Percentiles rank a stretch among this genome's conserved stretches.
These are phyloP conservation scores for Fusarium sp. DNA, from an alignment of 2,329 filamentous ascomycete species.

Conservation along the genomic window DNA sequence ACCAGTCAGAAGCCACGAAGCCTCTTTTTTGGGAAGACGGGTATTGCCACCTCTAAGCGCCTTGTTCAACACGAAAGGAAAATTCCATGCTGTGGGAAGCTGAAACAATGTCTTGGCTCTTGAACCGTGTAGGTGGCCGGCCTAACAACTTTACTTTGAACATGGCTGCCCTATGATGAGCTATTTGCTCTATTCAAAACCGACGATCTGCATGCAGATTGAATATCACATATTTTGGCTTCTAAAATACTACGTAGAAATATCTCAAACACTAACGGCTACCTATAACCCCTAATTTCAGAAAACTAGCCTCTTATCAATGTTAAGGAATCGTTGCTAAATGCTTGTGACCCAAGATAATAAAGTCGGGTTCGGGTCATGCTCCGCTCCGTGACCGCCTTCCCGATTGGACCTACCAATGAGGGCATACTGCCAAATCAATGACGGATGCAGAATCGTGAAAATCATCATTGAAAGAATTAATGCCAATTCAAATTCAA, in stretches of 20 bases:
- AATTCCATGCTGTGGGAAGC: conserved; percentile 22
- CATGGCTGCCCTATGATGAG: background rate
- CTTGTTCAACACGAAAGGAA: conserved; percentile 1
- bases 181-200: background rate
- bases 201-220: background rate
- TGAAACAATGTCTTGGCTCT: conserved; percentile 27
- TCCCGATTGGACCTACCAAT: conserved; percentile 22
- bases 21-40: conserved; percentile 29
- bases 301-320: background rate
- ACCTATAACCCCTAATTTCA: too few species aligned
- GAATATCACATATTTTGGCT: background rate
- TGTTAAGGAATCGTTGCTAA: background rate
- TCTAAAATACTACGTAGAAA: background rate
- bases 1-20: conserved; percentile 40
- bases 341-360: background rate
- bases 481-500: conserved; percentile 2
- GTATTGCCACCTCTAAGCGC: conserved; percentile 32
- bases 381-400: conserved; percentile 42
- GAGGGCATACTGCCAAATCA: conserved; percentile 45
- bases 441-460: conserved; percentile 47
- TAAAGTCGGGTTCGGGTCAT: conserved; percentile 23
- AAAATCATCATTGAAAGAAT: conserved; percentile 46
- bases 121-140: conserved; percentile 7
- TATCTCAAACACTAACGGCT: background rate
- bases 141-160: background rate